A percentile compares a stretch with the other conserved stretches of the same genome.
phyloP scores from a whole-genome alignment of 345 rosid genomes.

The Moricandia arvensis region DNA sequence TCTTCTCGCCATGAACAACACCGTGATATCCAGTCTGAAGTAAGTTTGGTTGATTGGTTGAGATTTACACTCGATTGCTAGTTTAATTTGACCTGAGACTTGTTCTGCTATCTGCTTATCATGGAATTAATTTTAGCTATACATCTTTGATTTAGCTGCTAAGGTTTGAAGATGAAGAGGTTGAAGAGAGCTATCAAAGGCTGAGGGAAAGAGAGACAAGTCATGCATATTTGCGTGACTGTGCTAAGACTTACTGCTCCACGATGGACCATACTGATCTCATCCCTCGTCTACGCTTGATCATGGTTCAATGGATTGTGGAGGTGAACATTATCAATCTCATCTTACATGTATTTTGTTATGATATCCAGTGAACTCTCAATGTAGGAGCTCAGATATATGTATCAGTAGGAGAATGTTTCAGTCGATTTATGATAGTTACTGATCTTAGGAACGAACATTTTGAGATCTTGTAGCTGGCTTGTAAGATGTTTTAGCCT shows the following conservation, averaged over 20 bases:
- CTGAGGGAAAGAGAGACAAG: slow-evolving; percentile 72
- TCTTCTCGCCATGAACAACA: slow-evolving; percentile 37
- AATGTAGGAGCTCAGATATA: background rate
- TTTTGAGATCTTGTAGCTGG: background rate
- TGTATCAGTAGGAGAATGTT: slow-evolving; percentile 6
- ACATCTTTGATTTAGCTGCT: slow-evolving; percentile 25
- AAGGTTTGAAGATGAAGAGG: slow-evolving; percentile 58
- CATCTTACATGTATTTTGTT: background rate
- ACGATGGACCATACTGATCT: slow-evolving; percentile 52
- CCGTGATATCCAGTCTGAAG: slow-evolving; percentile 33
- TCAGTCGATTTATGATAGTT: slow-evolving; percentile 2
- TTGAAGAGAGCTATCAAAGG: slow-evolving; percentile 68
- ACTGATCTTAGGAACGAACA: background rate
- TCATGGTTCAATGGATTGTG: slow-evolving; percentile 82
- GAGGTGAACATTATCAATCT: slow-evolving; percentile 52
- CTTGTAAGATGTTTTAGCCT: background rate
- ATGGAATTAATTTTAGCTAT: background rate
- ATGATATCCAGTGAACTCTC: background rate
- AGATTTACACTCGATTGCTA: slow-evolving; percentile 10
- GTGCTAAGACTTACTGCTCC: slow-evolving; percentile 50
- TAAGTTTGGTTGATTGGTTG: slow-evolving; percentile 33
- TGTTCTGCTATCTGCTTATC: slow-evolving; percentile 5
- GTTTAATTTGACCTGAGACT: slow-evolving; percentile 13
- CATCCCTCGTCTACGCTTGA: slow-evolving; percentile 58
- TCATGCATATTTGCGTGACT: slow-evolving; percentile 58